Evolutionary conservation across 176 grass and related monocot genomes (phyloP), one percentile per base, ranked within the genome.

Genomic region (Triticum timopheevii): DNA sequence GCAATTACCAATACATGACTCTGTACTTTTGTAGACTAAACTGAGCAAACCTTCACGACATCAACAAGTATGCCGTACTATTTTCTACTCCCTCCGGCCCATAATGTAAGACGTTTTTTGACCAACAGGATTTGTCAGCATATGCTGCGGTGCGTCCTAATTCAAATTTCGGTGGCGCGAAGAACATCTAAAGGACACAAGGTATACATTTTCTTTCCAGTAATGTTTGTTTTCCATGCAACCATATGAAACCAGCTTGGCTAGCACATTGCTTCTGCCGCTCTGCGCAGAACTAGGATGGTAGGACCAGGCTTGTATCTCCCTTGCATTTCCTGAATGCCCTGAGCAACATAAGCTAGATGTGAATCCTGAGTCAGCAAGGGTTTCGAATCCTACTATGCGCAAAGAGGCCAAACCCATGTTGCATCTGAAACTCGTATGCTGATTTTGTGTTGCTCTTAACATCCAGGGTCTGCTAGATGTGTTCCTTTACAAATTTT

Each of bases 101-200:
- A 30, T 30, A 30, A 30, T 30, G 28, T 30, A 30, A 0, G 28
- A 30, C 28, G 28, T 30, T 30, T 30, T 30, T 30, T 30, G 76
- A n/a, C 39, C 80, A 90, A 40, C 90, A 95, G 93, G 90, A 95
- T 84, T 86, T 92, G 68, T 84, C 93, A 66, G 65, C 90, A 33
- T 93, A 89, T 93, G 56, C 85, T 4, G 54, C 73, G 25, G 70
- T 90, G 69, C 88, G 85, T 38, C 93, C 90, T 56, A 89, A 74
- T 86, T 86, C 80, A 25, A 95, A 88, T 78, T 95, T 95, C 59
- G 75, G 84, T 71, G 90, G 90, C 69, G 82, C 93, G 17, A 95
- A 90, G 82, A 93, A 95, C 78, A 82, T 87, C 33, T 95, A 42
- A 90, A 90, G 58, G 80, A 70, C 58, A 82, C 77, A 27, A 80